A percentile compares a stretch with the other conserved stretches of the same genome.
Conservation (phyloP, 2,329 filamentous ascomycete species). For the Stachybotrys echinatus region DNA sequence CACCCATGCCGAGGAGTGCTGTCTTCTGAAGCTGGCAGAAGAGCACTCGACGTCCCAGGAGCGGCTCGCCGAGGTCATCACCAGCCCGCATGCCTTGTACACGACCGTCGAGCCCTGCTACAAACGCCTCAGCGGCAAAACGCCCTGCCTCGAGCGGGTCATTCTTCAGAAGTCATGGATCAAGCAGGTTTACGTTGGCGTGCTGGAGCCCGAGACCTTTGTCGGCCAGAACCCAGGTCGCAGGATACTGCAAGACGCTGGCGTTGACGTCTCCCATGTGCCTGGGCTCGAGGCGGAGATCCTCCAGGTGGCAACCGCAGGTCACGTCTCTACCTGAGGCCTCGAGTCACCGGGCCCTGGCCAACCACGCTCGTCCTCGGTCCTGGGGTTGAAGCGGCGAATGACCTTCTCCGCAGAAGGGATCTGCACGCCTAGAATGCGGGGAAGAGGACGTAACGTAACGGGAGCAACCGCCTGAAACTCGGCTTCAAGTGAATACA, state of each 20-base stretch:
- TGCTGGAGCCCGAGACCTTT: slow-evolving; percentile 86
- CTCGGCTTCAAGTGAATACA: no score
- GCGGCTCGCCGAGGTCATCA: slow-evolving; percentile 37
- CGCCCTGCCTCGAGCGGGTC: slow-evolving; percentile 75
- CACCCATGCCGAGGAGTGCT: slow-evolving; percentile 94
- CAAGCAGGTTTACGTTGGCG: slow-evolving; percentile 77
- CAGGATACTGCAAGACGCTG: slow-evolving; percentile 62
- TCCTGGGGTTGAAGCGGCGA: neutral
- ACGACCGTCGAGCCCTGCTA: slow-evolving; percentile 91
- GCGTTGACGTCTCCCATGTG: slow-evolving; percentile 69
- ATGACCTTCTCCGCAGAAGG: neutral
- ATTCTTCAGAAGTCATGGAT: slow-evolving; percentile 58
- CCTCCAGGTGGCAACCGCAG: slow-evolving; percentile 73
- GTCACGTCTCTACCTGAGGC: slow-evolving; percentile 45
- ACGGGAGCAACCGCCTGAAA: no score
- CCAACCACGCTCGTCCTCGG: neutral
- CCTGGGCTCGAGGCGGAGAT: slow-evolving; percentile 76
- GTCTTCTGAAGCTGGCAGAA: slow-evolving; percentile 66
- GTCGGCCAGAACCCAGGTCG: slow-evolving; percentile 76
- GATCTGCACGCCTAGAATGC: neutral
- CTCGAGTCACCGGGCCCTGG: neutral
- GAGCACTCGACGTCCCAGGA: slow-evolving; percentile 46
- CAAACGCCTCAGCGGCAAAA: slow-evolving; percentile 66
- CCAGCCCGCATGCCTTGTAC: slow-evolving; percentile 54
- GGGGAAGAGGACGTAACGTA: neutral